Percentiles rank a stretch among this genome's conserved stretches.
phyloP scores from a whole-genome alignment of 495 filamentous ascomycete species.

The Pseudomonodictys pantanalensis region DNA sequence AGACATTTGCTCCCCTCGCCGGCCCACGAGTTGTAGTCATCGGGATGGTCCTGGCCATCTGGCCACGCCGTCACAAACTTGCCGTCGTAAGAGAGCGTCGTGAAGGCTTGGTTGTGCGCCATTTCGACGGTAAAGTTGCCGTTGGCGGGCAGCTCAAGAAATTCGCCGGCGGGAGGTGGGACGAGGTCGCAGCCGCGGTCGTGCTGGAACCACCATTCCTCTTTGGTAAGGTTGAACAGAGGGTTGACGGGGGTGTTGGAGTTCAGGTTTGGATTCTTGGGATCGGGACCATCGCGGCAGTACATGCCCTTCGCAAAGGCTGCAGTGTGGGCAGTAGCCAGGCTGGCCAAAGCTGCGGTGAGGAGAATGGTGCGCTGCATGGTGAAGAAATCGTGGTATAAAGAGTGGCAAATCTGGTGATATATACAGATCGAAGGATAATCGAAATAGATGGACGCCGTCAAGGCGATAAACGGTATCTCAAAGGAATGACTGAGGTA shows the following conservation, averaged over 20 bases:
- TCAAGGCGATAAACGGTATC: conserved; percentile 5
- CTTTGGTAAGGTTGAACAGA: conserved; percentile 44
- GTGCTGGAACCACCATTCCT: conserved; percentile 54
- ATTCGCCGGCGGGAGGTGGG: conserved; percentile 45
- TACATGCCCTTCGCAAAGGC: conserved; percentile 52
- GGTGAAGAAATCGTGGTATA: not conserved
- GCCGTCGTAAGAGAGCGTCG: conserved; percentile 50
- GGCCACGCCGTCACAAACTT: conserved; percentile 46
- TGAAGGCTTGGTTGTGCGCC: conserved; percentile 52
- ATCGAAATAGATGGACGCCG: conserved; percentile 4
- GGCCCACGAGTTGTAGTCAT: conserved; percentile 46
- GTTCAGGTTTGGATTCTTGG: conserved; percentile 41
- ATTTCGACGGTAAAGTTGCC: conserved; percentile 53
- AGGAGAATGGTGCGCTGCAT: conserved; percentile 13
- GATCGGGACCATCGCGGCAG: conserved; percentile 41
- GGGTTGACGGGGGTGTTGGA: conserved; percentile 47
- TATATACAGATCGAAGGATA: not conserved
- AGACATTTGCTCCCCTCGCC: conserved; percentile 30
- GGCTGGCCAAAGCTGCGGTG: not conserved
- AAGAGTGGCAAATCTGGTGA: not conserved
- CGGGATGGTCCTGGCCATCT: conserved; percentile 49
- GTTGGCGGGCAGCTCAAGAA: conserved; percentile 53
- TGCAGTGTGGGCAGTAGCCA: conserved; percentile 45
- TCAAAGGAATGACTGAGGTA: not conserved
- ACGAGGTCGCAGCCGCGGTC: conserved; percentile 48